Base-by-base conservation (phyloP, 371 early-diverging fungal genomes). In the Mucor sp. region DNA sequence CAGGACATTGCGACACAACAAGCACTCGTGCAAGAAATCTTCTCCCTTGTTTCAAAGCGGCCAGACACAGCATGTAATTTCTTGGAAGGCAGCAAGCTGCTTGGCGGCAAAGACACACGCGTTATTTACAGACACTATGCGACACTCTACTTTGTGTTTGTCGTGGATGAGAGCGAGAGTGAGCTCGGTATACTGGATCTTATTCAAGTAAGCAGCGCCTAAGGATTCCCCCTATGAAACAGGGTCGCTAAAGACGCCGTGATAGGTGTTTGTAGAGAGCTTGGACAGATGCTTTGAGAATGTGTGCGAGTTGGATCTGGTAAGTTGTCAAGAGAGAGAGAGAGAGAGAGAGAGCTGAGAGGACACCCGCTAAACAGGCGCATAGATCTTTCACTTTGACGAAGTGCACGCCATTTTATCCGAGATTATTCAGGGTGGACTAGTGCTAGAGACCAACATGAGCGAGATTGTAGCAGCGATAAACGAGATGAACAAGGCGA, bases 81-180 rank as follows among this genome's bases (percentile, higher is more conserved):
- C 72, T 76, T 97, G 41, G 95, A 95, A 69, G 95, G 96, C 12
- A 89, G 91, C 63, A 90, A 90, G 62, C 79, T 94, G 28, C 78
- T 96, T 9, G 95, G 94, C 41, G 93, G 94, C 9, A 82, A 89
- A 66, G 94, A 95, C 73, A 92, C 95, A 1, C 90, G 95, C 41
- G 92, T 98, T 56, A 94, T 97, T 32, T 98, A 97, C 78, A 86
- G 98, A 32, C 93, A 92, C 71, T 94, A 93, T 71, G 91, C 93
- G 30, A 96, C 97, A 0, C 81, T 98, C n/a, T 97, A 95, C 75
- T 97, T 98, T 87, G 96, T 95, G 7, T 96, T 98, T 84, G 95
- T 98, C 0, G 97, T 95, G 0, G 98, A 67, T 74, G 89, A 91
- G 41, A 93, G 95, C 12, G 98, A 98, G 77, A 94, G 94, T 66